Conservation (phyloP, 2,329 filamentous ascomycete species). For the Cladosporium sp. region DNA sequence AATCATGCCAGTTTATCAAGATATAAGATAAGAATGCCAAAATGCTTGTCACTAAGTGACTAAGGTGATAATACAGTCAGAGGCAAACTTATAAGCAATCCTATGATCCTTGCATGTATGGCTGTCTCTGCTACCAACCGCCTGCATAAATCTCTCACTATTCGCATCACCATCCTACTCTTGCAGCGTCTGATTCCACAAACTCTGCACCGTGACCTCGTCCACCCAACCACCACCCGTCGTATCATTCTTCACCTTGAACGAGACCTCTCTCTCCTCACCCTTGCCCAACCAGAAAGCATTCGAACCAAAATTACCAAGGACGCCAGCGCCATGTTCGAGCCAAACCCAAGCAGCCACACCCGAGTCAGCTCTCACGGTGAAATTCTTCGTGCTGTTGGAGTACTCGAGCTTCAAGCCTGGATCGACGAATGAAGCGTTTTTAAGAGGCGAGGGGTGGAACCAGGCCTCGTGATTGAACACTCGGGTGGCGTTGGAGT, state of each 20-base stretch:
- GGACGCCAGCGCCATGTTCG: conserved; percentile 46
- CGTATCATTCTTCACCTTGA: conserved; percentile 44
- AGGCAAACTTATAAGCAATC: too few relatives aligned
- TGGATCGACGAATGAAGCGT: conserved; percentile 48
- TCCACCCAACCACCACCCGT: conserved; percentile 42
- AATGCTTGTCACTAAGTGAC: too few relatives aligned
- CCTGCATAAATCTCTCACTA: too few relatives aligned
- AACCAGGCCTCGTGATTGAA: conserved; percentile 52
- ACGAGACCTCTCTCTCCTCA: conserved; percentile 43
- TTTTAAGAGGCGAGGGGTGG: conserved; percentile 43
- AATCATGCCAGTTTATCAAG: too few relatives aligned
- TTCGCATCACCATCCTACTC: not conserved
- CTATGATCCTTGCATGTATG: too few relatives aligned
- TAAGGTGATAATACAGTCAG: too few relatives aligned
- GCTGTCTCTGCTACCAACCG: too few relatives aligned
- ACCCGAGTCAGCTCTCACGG: conserved; percentile 44
- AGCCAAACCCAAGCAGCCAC: conserved; percentile 55
- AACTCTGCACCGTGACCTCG: conserved; percentile 48
- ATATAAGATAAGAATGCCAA: too few relatives aligned
- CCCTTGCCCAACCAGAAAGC: conserved; percentile 48
- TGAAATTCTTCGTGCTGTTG: conserved; percentile 36
- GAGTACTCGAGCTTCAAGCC: conserved; percentile 39
- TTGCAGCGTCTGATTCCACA: conserved; percentile 46
- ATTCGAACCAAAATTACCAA: conserved; percentile 52
- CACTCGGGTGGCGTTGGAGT: conserved; percentile 35